A percentile compares a stretch with the other conserved stretches of the same genome.
phyloP scores from a whole-genome alignment of 75 land plant species.

The Pinus tabuliformis region DNA sequence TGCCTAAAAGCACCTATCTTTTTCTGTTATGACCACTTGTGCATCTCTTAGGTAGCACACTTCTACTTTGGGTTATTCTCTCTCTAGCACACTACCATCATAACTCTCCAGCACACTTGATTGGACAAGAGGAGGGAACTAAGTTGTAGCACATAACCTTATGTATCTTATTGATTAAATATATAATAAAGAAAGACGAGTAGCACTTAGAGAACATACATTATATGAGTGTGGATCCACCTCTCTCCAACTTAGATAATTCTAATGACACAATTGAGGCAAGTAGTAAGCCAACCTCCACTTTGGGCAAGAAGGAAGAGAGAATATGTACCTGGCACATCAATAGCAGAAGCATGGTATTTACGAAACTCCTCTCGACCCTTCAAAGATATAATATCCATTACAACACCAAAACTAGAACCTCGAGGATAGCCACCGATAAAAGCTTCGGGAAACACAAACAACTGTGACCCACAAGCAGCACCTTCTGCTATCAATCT shows the following conservation, averaged over 20 bases:
- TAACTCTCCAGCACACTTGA: no score
- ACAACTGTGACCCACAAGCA: constrained; percentile 71
- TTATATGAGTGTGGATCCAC: not conserved
- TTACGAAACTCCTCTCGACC: constrained; percentile 88
- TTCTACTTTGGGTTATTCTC: no score
- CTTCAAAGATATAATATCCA: constrained; percentile 63
- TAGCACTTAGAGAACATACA: not conserved
- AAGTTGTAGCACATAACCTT: no score
- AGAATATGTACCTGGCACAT: constrained; percentile 80
- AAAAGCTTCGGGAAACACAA: constrained; percentile 98
- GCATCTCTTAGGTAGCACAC: no score
- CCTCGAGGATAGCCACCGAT: constrained; percentile 98
- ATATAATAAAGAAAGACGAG: not conserved
- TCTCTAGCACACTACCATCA: no score
- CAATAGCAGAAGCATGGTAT: constrained; percentile 94
- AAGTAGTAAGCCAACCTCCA: not conserved
- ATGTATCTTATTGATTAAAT: no score
- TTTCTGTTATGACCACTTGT: no score
- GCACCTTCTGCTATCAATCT: constrained; percentile 87
- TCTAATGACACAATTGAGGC: not conserved
- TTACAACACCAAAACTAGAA: constrained; percentile 72
- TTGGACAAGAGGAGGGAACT: no score
- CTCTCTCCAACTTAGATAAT: not conserved
- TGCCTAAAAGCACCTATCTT: no score
- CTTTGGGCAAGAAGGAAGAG: not conserved